Conservation (phyloP, 768 basidiomycete genomes). For the Royoungia palumana region DNA sequence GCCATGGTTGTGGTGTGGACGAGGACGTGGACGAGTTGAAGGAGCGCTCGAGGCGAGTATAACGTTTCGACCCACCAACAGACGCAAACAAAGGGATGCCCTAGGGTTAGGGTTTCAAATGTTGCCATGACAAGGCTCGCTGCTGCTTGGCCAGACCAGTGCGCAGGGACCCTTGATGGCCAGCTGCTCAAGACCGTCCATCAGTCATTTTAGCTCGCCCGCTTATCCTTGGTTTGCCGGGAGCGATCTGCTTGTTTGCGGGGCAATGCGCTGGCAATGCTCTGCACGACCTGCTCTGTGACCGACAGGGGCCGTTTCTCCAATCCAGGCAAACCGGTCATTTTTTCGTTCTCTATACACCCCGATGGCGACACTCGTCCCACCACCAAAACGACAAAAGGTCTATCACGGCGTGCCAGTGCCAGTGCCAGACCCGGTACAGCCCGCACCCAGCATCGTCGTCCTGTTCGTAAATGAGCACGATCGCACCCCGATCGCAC, state of each 20-base stretch:
- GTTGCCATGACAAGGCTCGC: constrained; percentile 18
- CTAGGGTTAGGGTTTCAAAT: constrained; percentile 23
- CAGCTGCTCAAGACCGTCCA: not conserved
- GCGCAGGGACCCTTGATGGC: constrained; percentile 12
- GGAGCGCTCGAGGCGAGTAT: constrained; percentile 24
- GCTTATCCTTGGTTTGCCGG: constrained; percentile 3
- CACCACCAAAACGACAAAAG: constrained; percentile 87
- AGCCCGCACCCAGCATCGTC: constrained; percentile 63
- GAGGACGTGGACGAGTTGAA: constrained; percentile 10
- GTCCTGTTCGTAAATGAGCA: constrained; percentile 93
- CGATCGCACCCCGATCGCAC: constrained; percentile 76
- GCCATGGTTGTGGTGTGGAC: constrained; percentile 50
- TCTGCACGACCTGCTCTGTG: no score
- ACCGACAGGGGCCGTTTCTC: constrained; percentile 18
- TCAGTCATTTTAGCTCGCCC: not conserved
- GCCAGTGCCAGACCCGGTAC: constrained; percentile 49
- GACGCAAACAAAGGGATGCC: constrained; percentile 13
- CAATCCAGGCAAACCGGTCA: constrained; percentile 1
- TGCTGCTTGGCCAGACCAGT: not conserved
- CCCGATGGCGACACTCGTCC: constrained; percentile 78
- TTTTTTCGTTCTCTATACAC: not conserved
- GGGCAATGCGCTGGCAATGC: no score
- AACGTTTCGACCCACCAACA: constrained; percentile 26
- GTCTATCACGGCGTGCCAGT: constrained; percentile 71
- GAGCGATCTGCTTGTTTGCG: not conserved